Base-by-base conservation (phyloP, 768 basidiomycete genomes). In the Tulasnella sp. region DNA sequence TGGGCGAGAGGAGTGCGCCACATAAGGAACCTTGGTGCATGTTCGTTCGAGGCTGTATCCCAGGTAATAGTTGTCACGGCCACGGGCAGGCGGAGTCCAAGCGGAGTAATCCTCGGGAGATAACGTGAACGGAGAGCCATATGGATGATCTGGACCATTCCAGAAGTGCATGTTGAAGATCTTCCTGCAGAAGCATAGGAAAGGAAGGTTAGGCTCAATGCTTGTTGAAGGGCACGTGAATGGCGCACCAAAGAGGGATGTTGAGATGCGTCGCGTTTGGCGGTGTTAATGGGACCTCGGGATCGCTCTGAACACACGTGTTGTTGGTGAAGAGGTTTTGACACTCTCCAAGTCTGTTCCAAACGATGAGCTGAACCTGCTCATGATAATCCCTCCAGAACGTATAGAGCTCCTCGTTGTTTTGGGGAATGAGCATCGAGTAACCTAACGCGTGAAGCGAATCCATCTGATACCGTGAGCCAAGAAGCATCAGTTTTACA, bases 11-110 rank as follows among this genome's bases (percentile, higher is more conserved):
- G 10, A 19, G 21, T 25, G 45, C 1, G 55, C 49, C 5, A 59
- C 29, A 29, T 31, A 59, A 1, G 57, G 49, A 19, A 31, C 45
- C 11, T 53, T 48, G 9, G n/a, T 24, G 50, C 61, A 62, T 2
- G 61, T 48, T 24, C 21, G 34, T 19, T 62, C 43, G 27, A 62
- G 22, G 29, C 50, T 59, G 44, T 62, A 62, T 5, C 61, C 61
- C 3, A 59, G 21, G 57, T 58, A 62, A 21, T 31, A 19, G 54
- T 53, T 59, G 15, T 49, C 51, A 15, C 31, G 24, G 1, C n/a
- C n/a, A 21, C 22, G 15, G 1, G 31, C 12, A 22, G 17, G 19
- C 7, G 29, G n/a, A 19, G 50, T n/a, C 50, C 50, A 51, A 1
- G 4, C 10, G 8, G 29, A 1, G 41, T 60, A 63, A 24, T 43